Percentiles rank a stretch among this genome's conserved stretches.
phyloP scores from a whole-genome alignment of 1,284 basidiomycete genomes.

The Cutaneotrichosporon spelunceum region DNA sequence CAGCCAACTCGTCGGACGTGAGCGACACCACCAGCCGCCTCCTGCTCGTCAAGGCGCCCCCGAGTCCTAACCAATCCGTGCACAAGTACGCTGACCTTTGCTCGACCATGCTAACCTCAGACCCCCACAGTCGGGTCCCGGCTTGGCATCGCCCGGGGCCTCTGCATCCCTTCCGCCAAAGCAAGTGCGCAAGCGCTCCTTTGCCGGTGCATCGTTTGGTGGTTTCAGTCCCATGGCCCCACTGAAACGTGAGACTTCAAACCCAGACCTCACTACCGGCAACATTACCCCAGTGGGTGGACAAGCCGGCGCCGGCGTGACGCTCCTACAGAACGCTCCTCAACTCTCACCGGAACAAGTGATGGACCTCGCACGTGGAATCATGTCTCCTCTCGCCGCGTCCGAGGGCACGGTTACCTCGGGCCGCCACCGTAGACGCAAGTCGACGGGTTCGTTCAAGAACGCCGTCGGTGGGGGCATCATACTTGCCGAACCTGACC shows the following conservation, averaged over 20 bases:
- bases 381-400: conserved; percentile 40
- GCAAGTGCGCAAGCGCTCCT: not conserved
- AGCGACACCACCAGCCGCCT: conserved; percentile 32
- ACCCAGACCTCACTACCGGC: not conserved
- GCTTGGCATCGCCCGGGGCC: conserved; percentile 33
- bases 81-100: not conserved
- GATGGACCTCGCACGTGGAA: conserved; percentile 38
- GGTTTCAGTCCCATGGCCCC: not conserved
- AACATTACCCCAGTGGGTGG: not conserved
- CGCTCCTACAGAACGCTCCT: not conserved
- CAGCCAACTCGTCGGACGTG: not conserved
- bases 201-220: not conserved
- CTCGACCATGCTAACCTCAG: conserved; percentile 16
- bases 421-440: conserved; percentile 37
- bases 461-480: not conserved
- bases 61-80: not conserved
- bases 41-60: conserved; percentile 48
- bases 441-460: conserved; percentile 22
- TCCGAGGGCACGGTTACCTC: conserved; percentile 21
- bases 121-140: conserved; percentile 41
- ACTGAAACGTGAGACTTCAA: not conserved
- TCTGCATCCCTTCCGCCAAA: conserved; percentile 11
- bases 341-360: conserved; percentile 45
- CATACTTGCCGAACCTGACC: conserved; percentile 17
- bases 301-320: not conserved